phyloP scores from a whole-genome alignment of 768 basidiomycete genomes.

The button mushroom (Agaricus bisporus) region DNA sequence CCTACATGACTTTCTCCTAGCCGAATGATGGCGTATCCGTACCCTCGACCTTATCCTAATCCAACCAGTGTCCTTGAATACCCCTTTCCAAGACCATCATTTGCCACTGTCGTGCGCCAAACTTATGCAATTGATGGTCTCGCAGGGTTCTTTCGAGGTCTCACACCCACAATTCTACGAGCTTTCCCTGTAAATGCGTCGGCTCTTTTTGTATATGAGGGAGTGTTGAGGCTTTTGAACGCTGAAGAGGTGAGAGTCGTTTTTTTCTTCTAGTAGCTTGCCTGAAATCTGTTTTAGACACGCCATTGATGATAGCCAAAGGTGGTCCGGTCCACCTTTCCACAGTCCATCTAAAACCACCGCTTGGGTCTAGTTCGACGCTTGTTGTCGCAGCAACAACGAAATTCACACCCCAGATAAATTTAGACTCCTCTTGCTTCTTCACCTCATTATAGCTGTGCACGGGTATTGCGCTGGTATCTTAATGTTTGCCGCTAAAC shows the following conservation, averaged over 20 bases:
- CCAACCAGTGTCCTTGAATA: constrained; percentile 16
- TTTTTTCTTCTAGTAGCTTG: constrained; percentile 8
- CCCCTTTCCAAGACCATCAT: constrained; percentile 35
- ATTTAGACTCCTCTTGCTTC: background rate
- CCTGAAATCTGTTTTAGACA: constrained; percentile 27
- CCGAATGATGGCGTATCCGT: constrained; percentile 60
- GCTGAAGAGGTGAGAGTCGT: constrained; percentile 53
- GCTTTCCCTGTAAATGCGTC: constrained; percentile 79
- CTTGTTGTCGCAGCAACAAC: too few relatives aligned
- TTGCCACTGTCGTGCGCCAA: constrained; percentile 40
- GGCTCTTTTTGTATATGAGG: constrained; percentile 76
- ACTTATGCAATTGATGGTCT: constrained; percentile 50
- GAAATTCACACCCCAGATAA: background rate
- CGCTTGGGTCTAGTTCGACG: too few relatives aligned
- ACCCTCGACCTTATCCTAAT: constrained; percentile 37
- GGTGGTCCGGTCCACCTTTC: too few relatives aligned
- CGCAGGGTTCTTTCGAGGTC: constrained; percentile 57
- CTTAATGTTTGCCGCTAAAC: constrained; percentile 6
- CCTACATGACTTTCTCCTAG: constrained; percentile 23
- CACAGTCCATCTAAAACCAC: too few relatives aligned
- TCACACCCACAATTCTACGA: constrained; percentile 61
- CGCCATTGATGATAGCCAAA: constrained; percentile 24
- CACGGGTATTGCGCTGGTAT: background rate
- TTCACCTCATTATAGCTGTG: background rate
- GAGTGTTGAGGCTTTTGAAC: constrained; percentile 55